Percentiles rank a stretch among this genome's conserved stretches.
Conservation (phyloP, 257 asterid genomes). For the Datura wrightii region DNA sequence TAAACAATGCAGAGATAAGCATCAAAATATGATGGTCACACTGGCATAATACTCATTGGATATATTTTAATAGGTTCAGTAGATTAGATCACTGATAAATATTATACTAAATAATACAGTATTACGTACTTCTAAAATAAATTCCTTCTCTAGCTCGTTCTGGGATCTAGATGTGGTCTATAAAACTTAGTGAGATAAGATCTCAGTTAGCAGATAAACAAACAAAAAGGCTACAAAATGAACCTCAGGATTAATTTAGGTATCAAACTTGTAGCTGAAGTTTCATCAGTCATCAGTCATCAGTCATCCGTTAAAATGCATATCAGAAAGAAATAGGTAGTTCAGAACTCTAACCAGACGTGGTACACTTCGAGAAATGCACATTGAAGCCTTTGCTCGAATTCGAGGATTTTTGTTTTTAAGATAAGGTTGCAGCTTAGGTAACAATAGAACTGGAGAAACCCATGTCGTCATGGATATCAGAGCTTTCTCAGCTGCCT, state of each 20-base stretch:
- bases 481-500: slow-evolving; percentile 84
- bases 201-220: neutral
- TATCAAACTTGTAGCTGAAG: slow-evolving; percentile 5
- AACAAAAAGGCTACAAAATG: neutral
- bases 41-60: neutral
- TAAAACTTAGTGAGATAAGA: neutral
- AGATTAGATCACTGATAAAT: neutral
- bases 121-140: neutral
- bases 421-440: slow-evolving; percentile 75
- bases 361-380: slow-evolving; percentile 67
- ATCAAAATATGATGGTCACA: slow-evolving; percentile 13
- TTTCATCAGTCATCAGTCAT: neutral
- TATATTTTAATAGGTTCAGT: neutral
- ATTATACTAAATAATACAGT: neutral
- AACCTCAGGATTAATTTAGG: neutral
- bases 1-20: neutral
- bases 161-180: neutral
- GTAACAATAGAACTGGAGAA: slow-evolving; percentile 73
- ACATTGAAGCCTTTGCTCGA: slow-evolving; percentile 85
- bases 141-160: slow-evolving; percentile 12
- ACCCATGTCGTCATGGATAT: slow-evolving; percentile 69
- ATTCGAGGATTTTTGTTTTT: slow-evolving; percentile 83
- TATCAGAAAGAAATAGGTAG: slow-evolving; percentile 7
- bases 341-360: slow-evolving; percentile 58
- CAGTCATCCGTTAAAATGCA: slow-evolving; percentile 11